Conservation (phyloP, 352 stramenopile genomes). For the Phytophthora pluvialis region DNA sequence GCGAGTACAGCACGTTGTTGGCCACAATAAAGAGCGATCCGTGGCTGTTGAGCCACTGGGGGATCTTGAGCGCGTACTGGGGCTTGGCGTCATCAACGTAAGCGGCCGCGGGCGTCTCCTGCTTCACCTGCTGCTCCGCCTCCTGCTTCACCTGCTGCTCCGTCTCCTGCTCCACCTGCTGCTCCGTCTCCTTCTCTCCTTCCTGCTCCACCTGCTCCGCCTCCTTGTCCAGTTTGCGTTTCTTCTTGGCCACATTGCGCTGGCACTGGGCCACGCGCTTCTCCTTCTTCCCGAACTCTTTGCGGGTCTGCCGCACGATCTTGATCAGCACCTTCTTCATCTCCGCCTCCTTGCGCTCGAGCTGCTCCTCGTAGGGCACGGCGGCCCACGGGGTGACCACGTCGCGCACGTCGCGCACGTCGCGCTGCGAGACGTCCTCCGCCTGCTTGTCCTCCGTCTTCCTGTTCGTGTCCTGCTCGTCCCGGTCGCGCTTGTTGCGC, state of each 20-base stretch:
- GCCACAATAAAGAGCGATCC: constrained; percentile 77
- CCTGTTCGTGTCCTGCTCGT: constrained; percentile 5
- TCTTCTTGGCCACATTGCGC: constrained; percentile 66
- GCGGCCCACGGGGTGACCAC: constrained; percentile 86
- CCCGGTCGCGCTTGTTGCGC: constrained; percentile 13
- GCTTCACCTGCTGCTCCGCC: constrained; percentile 21
- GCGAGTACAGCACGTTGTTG: constrained; percentile 62
- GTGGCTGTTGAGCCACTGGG: constrained; percentile 78
- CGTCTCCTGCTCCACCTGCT: constrained; percentile 23
- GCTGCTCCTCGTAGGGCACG: constrained; percentile 82
- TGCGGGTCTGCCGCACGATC: constrained; percentile 83
- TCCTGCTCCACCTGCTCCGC: constrained; percentile 43
- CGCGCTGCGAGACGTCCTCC: constrained; percentile 36
- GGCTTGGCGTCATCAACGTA: constrained; percentile 41
- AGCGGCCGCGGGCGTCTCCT: constrained; percentile 11
- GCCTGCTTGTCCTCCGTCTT: constrained; percentile 17
- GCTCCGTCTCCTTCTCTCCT: constrained; percentile 38
- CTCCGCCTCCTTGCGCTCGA: constrained; percentile 85
- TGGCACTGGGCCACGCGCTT: constrained; percentile 70
- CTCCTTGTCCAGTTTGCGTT: constrained; percentile 70
- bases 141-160: constrained; percentile 2
- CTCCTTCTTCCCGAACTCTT: constrained; percentile 89
- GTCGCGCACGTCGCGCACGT: constrained; percentile 74
- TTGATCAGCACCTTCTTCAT: constrained; percentile 92
- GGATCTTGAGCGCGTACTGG: constrained; percentile 54